A percentile compares a stretch with the other conserved stretches of the same genome.
phyloP scores from a whole-genome alignment of 192 early-diverging fungal genomes.

The Umbelopsis vinacea region DNA sequence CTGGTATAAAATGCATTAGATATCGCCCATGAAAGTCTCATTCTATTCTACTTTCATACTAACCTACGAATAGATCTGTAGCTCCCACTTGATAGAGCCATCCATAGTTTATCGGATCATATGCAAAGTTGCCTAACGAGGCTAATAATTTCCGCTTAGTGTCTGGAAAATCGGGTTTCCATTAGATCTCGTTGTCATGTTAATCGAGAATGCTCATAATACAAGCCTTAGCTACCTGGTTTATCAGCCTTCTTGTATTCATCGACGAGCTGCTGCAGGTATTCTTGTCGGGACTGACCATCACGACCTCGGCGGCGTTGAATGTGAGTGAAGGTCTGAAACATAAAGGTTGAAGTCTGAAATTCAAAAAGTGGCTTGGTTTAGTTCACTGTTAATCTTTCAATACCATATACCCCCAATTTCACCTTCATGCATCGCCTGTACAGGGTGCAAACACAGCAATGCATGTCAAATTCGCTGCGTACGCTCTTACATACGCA shows the following conservation, averaged over 20 bases:
- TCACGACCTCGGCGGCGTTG: constrained; percentile 23
- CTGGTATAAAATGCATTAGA: background rate
- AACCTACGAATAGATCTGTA: background rate
- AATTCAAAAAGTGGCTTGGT: constrained; percentile 14
- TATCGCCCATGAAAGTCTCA: background rate
- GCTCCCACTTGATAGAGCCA: constrained; percentile 24
- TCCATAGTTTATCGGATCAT: constrained; percentile 57
- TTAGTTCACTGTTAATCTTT: background rate
- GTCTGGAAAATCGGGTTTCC: constrained; percentile 16
- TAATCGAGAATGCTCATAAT: background rate
- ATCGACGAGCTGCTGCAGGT: constrained; percentile 25
- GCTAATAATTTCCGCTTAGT: constrained; percentile 44
- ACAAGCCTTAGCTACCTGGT: constrained; percentile 16
- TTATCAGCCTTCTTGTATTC: constrained; percentile 31
- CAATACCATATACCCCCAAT: background rate
- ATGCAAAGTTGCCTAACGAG: constrained; percentile 56
- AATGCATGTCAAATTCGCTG: background rate
- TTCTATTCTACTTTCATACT: background rate
- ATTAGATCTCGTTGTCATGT: background rate
- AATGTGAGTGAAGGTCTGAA: constrained; percentile 34
- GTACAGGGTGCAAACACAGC: background rate
- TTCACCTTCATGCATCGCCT: background rate
- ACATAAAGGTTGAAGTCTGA: constrained; percentile 17
- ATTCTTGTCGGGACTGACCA: constrained; percentile 23
- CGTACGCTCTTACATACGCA: background rate